Percentiles rank a stretch among this genome's conserved stretches.
Evolutionary conservation across 2,329 filamentous ascomycete genomes (phyloP).

Genomic region (Cyphellophora attinorum): DNA sequence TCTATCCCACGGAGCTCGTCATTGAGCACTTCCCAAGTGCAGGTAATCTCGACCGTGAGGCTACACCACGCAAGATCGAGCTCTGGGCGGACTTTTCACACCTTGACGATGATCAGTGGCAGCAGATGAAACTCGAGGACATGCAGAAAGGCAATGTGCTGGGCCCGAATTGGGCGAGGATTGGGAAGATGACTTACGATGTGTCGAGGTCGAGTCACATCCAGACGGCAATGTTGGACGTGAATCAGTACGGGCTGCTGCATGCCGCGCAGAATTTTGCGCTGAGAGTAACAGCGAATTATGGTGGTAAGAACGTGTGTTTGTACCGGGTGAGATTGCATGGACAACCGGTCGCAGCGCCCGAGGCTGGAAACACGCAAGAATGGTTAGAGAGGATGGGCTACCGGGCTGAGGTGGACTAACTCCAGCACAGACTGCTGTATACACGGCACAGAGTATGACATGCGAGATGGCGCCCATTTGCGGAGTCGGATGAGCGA

Average conservation of each 20-base stretch:
- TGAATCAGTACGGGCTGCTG: constrained; percentile 16
- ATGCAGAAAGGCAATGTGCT: constrained; percentile 10
- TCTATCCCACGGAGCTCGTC: constrained; percentile 60
- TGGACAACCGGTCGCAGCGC: constrained; percentile 19
- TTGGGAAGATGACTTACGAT: constrained; percentile 16
- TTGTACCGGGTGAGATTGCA: constrained; percentile 36
- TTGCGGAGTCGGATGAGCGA: no score
- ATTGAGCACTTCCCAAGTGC: constrained; percentile 60
- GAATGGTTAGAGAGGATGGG: neutral
- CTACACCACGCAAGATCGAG: constrained; percentile 60
- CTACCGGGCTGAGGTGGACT: neutral
- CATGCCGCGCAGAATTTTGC: constrained; percentile 26
- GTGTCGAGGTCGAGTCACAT: constrained; percentile 21
- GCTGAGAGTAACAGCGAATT: constrained; percentile 33
- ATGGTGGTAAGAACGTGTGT: constrained; percentile 34
- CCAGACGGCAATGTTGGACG: constrained; percentile 30
- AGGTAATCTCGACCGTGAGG: constrained; percentile 50
- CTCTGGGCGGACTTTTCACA: constrained; percentile 55
- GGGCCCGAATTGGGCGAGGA: constrained; percentile 10
- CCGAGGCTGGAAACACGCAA: neutral
- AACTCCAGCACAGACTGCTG: no score
- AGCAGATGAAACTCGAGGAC: constrained; percentile 9
- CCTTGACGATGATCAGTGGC: constrained; percentile 13
- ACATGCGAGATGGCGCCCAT: no score
- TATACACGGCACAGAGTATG: no score